Percentiles rank a stretch among this genome's conserved stretches.
These are phyloP conservation scores for Solanum tacnaense DNA, from an alignment of 257 asterid species.

Conservation along the genomic window DNA sequence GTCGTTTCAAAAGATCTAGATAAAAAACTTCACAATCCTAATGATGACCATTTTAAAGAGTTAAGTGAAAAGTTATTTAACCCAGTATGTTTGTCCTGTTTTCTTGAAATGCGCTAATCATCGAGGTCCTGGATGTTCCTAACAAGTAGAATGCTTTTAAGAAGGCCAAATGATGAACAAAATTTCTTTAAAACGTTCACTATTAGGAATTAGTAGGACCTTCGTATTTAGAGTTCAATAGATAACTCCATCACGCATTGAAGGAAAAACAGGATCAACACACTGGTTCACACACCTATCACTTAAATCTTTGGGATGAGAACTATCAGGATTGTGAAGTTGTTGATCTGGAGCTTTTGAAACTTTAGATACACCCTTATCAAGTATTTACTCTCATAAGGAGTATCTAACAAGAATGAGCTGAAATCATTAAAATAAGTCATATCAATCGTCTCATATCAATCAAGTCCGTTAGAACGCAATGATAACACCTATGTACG, in stretches of 20 bases:
- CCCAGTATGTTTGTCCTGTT: not conserved
- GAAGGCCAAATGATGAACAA: no score
- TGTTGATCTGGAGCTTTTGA: conserved; percentile 13
- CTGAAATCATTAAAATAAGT: no score
- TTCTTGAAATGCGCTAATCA: conserved; percentile 51
- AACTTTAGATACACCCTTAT: conserved; percentile 6
- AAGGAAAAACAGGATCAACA: conserved; percentile 17
- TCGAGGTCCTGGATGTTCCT: conserved; percentile 21
- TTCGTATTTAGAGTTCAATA: conserved; percentile 57
- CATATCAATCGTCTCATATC: no score
- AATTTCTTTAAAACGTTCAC: conserved; percentile 2
- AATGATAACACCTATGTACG: no score
- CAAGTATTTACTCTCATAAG: conserved; percentile 4
- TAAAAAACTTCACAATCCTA: not conserved
- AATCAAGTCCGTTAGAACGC: no score
- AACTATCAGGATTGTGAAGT: not conserved
- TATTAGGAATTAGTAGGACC: conserved; percentile 57
- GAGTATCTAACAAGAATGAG: no score
- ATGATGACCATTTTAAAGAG: not conserved
- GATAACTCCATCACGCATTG: conserved; percentile 44
- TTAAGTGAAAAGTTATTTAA: not conserved
- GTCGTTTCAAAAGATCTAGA: conserved; percentile 11
- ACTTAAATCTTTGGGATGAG: not conserved
- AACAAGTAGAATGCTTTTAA: no score
- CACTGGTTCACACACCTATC: not conserved